A percentile compares a stretch with the other conserved stretches of the same genome.
These are phyloP conservation scores for Trichosporon sp. DNA, from an alignment of 1,284 basidiomycete genomes.

Conservation along the genomic window DNA sequence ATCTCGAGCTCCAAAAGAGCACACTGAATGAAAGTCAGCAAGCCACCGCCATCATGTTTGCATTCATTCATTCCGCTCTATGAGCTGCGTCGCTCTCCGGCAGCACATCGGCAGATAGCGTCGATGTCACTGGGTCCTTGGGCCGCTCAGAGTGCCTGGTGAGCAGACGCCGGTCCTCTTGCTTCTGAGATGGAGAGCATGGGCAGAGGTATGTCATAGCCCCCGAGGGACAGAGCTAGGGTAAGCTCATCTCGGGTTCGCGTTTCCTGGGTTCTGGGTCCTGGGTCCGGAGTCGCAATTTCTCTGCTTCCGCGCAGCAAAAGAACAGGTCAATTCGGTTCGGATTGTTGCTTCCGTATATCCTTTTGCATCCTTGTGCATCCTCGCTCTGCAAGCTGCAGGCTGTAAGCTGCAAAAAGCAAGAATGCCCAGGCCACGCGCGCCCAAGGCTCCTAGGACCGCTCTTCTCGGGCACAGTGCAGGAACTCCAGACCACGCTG, in stretches of 20 bases:
- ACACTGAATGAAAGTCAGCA: not conserved
- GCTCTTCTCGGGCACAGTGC: not conserved
- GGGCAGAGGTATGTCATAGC: no score
- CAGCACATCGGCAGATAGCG: not conserved
- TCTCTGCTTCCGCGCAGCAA: no score
- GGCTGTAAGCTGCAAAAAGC: no score
- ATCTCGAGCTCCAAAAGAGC: not conserved
- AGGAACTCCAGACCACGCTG: not conserved
- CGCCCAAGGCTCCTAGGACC: no score
- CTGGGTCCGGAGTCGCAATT: not conserved
- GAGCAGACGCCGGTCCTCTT: not conserved
- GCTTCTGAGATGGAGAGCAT: no score
- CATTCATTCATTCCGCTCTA: not conserved
- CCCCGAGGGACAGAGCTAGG: not conserved
- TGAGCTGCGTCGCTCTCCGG: not conserved
- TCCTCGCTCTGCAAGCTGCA: no score
- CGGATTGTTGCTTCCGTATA: not conserved
- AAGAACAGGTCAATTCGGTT: not conserved
- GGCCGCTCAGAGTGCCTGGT: not conserved
- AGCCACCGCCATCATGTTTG: not conserved
- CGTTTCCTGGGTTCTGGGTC: not conserved
- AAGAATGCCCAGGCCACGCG: no score
- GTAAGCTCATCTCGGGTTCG: not conserved
- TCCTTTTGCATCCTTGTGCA: no score
- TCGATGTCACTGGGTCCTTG: not conserved